Conservation (phyloP, 805 yeast genomes). For the Monosporozyma servazzii region DNA sequence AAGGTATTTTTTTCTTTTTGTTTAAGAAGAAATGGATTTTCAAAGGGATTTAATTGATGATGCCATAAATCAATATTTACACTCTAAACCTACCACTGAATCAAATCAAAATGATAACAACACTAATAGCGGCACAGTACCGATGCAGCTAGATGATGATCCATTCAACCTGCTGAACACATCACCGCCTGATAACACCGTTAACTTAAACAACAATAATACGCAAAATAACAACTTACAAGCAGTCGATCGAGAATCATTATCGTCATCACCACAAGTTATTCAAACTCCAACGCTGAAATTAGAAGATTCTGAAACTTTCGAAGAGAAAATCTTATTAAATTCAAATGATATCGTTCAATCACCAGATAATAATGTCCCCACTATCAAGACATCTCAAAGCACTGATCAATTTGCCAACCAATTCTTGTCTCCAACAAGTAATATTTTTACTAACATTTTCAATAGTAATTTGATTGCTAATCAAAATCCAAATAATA, state of each 20-base stretch:
- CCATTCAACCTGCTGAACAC: background rate
- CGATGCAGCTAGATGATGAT: background rate
- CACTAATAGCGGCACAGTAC: background rate
- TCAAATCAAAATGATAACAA: background rate
- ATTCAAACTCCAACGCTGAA: conserved; percentile 15
- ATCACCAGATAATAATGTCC: background rate
- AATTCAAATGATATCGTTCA: background rate
- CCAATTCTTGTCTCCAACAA: background rate
- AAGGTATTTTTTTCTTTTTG: background rate
- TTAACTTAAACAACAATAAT: background rate
- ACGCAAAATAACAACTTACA: background rate
- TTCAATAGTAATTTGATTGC: background rate
- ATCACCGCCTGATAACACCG: background rate
- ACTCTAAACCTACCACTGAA: background rate
- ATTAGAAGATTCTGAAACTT: conserved; percentile 7
- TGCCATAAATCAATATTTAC: background rate
- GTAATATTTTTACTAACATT: background rate
- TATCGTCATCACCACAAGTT: background rate
- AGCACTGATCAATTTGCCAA: background rate
- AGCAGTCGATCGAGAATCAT: background rate
- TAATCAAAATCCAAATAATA: conserved; percentile 1
- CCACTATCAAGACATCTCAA: background rate
- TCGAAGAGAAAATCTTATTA: background rate
- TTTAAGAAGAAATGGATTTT: background rate
- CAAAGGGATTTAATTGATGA: background rate